phyloP scores from a whole-genome alignment of 176 grass and related monocot genomes.

The Carex pumila region DNA sequence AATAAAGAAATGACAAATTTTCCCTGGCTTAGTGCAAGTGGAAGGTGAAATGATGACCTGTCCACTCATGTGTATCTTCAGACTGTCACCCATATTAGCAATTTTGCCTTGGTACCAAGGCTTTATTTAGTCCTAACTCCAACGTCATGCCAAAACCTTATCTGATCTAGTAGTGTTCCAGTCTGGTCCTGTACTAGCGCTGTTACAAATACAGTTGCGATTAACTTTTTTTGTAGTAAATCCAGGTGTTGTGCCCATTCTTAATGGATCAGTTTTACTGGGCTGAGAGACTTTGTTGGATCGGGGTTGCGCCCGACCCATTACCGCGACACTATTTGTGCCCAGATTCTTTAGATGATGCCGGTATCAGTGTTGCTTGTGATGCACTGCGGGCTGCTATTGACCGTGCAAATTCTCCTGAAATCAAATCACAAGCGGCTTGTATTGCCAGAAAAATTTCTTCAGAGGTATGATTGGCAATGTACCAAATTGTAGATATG shows the following conservation, averaged over 20 bases:
- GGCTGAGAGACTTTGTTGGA: slow-evolving; percentile 75
- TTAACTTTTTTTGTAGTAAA: background rate
- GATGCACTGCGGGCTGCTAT: slow-evolving; percentile 51
- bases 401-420: slow-evolving; percentile 33
- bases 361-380: slow-evolving; percentile 31
- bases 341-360: slow-evolving; percentile 33
- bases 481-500: background rate
- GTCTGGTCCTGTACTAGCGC: background rate
- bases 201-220: background rate
- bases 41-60: background rate
- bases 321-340: slow-evolving; percentile 47
- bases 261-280: slow-evolving; percentile 92
- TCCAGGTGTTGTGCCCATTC: slow-evolving; percentile 75
- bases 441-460: slow-evolving; percentile 49
- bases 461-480: slow-evolving; percentile 41
- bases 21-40: background rate
- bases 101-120: background rate
- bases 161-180: background rate
- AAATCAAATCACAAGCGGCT: slow-evolving; percentile 52
- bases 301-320: slow-evolving; percentile 53
- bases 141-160: background rate
- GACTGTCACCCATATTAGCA: background rate
- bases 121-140: background rate
- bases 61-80: background rate
- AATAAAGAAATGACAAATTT: background rate